Base-by-base conservation (phyloP, 495 filamentous ascomycete genomes). In the Trichoderma orchidacearum region DNA sequence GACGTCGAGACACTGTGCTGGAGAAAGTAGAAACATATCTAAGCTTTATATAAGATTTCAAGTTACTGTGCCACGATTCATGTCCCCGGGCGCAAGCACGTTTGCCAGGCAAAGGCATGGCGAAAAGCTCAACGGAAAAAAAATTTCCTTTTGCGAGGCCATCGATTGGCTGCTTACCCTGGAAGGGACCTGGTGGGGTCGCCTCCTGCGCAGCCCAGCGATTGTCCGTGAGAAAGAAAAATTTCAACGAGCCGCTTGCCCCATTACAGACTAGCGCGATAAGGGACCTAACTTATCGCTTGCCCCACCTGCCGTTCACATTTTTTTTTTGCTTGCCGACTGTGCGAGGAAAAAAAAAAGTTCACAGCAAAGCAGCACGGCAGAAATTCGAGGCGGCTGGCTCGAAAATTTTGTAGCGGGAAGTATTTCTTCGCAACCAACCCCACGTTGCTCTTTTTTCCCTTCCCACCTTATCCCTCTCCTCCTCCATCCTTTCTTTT, bases 371-470 rank as follows among this genome's bases (percentile, higher is more conserved):
- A 53, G 30, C 65, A 64, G 64, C 62, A 61, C 61, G 58, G 61
- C 38, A 48, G 27, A 48, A 23, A 8, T 6, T 48, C 11, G 18
- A 48, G n/a, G 41, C 21, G 41, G 41, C 18, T 25, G n/a, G n/a
- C n/a, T 58, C 59, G 59, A 68, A 70, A 66, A 60, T 69, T 63
- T 30, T 41, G 25, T 53, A 30, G 34, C 58, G 23, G 51, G 51
- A 53, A 27, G 34, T 34, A 54, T 54, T 35, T 54, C 52, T 54
- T 25, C 17, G 18, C 58, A 60, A 61, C 52, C 61, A 63, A 64
- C 68, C 68, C 68, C 68, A 69, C 68, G 68, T 59, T 53, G 32
- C 51, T 38, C 51, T 27, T 23, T 11, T 52, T 50, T 56, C 31
- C 50, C 32, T 32, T 35, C 30, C 54, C 32, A 53, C 34, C 54